Conservation (phyloP, 2,329 filamentous ascomycete species). For the Fusarium pininemorale region DNA sequence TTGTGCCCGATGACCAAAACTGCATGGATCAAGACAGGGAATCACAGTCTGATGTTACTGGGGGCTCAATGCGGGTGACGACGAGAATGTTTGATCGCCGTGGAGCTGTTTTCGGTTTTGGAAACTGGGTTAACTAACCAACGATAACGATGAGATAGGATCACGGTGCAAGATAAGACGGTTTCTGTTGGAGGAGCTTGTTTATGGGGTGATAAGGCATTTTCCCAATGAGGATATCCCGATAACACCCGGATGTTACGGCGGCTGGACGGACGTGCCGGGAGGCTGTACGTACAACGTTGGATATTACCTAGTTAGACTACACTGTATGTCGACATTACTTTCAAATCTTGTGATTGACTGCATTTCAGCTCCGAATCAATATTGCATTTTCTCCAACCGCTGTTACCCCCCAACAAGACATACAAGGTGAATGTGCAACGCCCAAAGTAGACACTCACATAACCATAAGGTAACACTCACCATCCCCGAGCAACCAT, state of each 20-base stretch:
- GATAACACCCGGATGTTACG: conserved; percentile 26
- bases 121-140: neutral
- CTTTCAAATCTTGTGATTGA: neutral
- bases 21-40: conserved; percentile 1
- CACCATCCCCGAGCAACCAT: neutral
- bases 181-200: neutral
- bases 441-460: neutral
- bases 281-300: neutral
- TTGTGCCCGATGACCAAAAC: conserved; percentile 20
- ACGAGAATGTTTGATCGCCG: conserved; percentile 11
- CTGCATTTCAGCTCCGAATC: neutral
- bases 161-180: conserved; percentile 7
- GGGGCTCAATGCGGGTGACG: neutral
- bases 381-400: neutral
- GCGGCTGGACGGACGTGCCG: neutral
- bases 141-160: neutral
- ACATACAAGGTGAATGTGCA: neutral
- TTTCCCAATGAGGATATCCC: conserved; percentile 3
- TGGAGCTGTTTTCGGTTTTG: neutral
- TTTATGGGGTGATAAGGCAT: neutral
- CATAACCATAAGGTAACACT: neutral
- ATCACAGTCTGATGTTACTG: neutral
- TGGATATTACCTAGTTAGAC: too few species aligned
- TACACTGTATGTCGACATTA: neutral
- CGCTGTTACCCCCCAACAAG: neutral